A percentile compares a stretch with the other conserved stretches of the same genome.
Evolutionary conservation across 1,284 basidiomycete genomes (phyloP).

Genomic region (Irpex lacteus): DNA sequence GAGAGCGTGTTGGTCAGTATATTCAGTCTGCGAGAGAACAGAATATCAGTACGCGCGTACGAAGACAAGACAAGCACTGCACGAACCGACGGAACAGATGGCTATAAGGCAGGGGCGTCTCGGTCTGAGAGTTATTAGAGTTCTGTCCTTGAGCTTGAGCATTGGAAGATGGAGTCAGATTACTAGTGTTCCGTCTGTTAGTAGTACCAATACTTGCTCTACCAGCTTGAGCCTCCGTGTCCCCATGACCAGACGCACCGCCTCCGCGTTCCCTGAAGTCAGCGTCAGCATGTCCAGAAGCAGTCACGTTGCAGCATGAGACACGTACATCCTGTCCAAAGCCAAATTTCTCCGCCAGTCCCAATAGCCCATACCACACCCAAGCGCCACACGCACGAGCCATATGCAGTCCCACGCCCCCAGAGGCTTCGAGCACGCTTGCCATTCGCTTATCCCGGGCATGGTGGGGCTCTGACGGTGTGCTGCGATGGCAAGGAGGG

Average conservation of each 20-base stretch:
- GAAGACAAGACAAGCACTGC: too few relatives aligned
- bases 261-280: neutral
- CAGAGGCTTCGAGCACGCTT: constrained; percentile 63
- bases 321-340: neutral
- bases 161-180: neutral
- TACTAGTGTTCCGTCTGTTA: neutral
- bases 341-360: constrained; percentile 44
- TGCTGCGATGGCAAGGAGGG: constrained; percentile 50
- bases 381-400: constrained; percentile 55
- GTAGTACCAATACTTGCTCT: neutral
- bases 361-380: constrained; percentile 56
- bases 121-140: neutral
- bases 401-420: constrained; percentile 73
- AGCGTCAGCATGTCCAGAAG: neutral
- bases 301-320: neutral
- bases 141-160: neutral
- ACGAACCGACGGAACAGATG: constrained; percentile 36
- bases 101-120: constrained; percentile 13
- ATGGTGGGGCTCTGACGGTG: constrained; percentile 47
- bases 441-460: constrained; percentile 52
- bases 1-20: constrained; percentile 65
- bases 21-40: constrained; percentile 45
- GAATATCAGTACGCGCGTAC: neutral
- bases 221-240: constrained; percentile 10
- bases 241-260: neutral